phyloP scores from a whole-genome alignment of 2,329 filamentous ascomycete species.

The Tricladium varicosporioides region DNA sequence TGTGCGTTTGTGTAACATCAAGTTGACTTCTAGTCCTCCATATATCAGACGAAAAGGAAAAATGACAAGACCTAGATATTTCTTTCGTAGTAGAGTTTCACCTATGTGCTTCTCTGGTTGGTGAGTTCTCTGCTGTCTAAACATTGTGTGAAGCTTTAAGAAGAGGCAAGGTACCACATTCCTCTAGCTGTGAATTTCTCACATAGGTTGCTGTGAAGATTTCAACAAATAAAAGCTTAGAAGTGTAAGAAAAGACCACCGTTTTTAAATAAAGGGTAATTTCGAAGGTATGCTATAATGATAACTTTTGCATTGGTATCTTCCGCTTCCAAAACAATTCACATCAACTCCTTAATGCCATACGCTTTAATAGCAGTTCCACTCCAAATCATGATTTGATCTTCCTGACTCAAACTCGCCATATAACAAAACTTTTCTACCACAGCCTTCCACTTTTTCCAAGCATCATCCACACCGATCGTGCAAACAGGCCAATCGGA shows the following conservation, averaged over 20 bases:
- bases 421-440: constrained; percentile 67
- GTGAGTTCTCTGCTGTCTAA: too few relatives aligned
- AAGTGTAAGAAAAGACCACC: too few relatives aligned
- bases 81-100: too few relatives aligned
- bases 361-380: constrained; percentile 74
- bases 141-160: too few relatives aligned
- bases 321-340: constrained; percentile 10
- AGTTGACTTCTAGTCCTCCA: too few relatives aligned
- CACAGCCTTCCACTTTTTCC: constrained; percentile 72
- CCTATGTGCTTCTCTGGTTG: too few relatives aligned
- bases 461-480: constrained; percentile 57
- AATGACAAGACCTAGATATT: too few relatives aligned
- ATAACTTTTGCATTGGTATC: constrained; percentile 8
- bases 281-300: neutral
- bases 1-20: too few relatives aligned
- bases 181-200: too few relatives aligned
- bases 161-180: too few relatives aligned
- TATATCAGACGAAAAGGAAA: too few relatives aligned
- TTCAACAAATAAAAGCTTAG: neutral
- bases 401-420: constrained; percentile 57
- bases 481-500: constrained; percentile 95
- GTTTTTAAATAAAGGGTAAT: neutral
- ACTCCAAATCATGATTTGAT: constrained; percentile 68
- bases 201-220: too few relatives aligned
- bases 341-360: constrained; percentile 39